Conservation (phyloP, 2,329 filamentous ascomycete genomes). For the Fusarium albidum region DNA sequence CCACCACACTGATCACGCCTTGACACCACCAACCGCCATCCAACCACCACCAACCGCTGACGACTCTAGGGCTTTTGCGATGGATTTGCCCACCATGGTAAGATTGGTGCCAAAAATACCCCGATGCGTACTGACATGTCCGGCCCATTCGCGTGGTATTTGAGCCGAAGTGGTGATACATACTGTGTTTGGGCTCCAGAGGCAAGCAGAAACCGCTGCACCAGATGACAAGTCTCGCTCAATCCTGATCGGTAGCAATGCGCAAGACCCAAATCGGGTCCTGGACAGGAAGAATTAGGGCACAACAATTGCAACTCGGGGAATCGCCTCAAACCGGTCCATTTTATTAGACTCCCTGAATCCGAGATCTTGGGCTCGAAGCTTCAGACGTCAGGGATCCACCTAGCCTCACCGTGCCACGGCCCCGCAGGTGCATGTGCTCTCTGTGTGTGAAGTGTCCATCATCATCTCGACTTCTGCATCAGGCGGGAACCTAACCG, state of each 20-base stretch:
- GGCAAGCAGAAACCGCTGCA: not conserved
- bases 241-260: not conserved
- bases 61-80: conserved; percentile 22
- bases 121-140: conserved; percentile 12
- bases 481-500: conserved; percentile 29
- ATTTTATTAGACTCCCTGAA: conserved; percentile 39
- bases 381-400: conserved; percentile 37
- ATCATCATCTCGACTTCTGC: conserved; percentile 38
- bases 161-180: not conserved
- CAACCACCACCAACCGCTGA: conserved; percentile 26
- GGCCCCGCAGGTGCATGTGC: conserved; percentile 38
- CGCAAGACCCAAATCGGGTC: conserved; percentile 9
- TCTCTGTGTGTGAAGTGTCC: conserved; percentile 31
- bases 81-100: conserved; percentile 19
- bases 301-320: conserved; percentile 37
- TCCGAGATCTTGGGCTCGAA: conserved; percentile 32
- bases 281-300: conserved; percentile 39
- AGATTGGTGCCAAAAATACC: conserved; percentile 22
- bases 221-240: not conserved
- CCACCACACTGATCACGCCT: conserved; percentile 29
- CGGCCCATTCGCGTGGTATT: conserved; percentile 4
- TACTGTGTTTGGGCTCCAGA: too few relatives aligned
- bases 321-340: conserved; percentile 35
- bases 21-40: conserved; percentile 33
- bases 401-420: conserved; percentile 40